Evolutionary conservation across 345 rosid genomes (phyloP).

Genomic region (Eucalyptus viminalis): DNA sequence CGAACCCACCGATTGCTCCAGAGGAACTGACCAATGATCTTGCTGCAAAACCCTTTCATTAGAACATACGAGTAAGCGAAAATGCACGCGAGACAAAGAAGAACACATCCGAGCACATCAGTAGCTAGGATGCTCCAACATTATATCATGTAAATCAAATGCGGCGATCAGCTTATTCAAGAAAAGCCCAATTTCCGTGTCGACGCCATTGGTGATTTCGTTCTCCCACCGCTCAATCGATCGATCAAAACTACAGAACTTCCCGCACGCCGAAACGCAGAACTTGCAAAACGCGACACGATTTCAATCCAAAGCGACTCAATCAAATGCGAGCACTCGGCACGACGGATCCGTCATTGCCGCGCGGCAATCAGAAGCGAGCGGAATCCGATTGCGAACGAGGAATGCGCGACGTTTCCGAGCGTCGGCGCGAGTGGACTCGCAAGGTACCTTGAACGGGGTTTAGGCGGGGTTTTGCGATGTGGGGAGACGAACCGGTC

Average conservation of each 20-base stretch:
- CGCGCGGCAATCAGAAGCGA: background rate
- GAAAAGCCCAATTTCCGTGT: background rate
- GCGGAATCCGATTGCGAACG: background rate
- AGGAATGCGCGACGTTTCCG: background rate
- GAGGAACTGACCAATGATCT: conserved; percentile 4
- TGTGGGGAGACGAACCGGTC: conserved; percentile 6
- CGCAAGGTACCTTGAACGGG: conserved; percentile 25
- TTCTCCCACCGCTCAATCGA: background rate
- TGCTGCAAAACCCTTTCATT: background rate
- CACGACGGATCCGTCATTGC: background rate
- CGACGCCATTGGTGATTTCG: background rate
- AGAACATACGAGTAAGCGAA: background rate
- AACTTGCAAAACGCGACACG: background rate
- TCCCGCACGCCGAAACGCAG: background rate
- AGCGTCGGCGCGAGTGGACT: background rate
- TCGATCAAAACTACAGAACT: background rate
- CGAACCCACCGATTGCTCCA: conserved; percentile 27
- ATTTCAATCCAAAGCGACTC: background rate
- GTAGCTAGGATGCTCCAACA: background rate
- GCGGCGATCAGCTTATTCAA: background rate
- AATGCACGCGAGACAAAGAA: background rate
- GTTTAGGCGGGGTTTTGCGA: background rate
- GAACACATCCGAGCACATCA: background rate
- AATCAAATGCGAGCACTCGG: background rate
- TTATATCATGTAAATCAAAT: background rate